phyloP scores from a whole-genome alignment of 441 rosid genomes.

The Bocquillonia castaneifolia region DNA sequence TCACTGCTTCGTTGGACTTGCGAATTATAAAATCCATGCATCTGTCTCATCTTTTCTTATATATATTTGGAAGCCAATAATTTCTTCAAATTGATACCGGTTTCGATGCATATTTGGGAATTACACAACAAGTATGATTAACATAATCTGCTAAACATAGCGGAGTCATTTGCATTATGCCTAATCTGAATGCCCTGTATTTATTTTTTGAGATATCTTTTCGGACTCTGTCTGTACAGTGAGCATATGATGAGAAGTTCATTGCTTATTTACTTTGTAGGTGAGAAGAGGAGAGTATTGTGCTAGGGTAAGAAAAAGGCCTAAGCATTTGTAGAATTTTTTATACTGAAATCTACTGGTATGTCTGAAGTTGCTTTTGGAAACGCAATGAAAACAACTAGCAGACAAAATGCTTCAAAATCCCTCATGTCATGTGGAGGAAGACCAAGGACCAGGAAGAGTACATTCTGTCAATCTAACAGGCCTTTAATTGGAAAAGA shows the following conservation, averaged over 20 bases:
- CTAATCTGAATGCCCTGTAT: neutral
- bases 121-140: neutral
- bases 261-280: neutral
- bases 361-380: neutral
- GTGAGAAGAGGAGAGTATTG: neutral
- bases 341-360: neutral
- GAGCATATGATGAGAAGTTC: neutral
- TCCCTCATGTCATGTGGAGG: neutral
- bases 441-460: slow-evolving; percentile 2
- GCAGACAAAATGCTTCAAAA: neutral
- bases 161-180: neutral
- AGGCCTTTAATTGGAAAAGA: slow-evolving; percentile 35
- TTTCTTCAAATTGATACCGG: neutral
- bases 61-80: neutral
- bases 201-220: neutral
- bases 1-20: neutral
- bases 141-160: neutral
- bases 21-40: neutral
- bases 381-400: neutral
- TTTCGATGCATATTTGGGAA: neutral
- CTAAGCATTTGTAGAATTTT: neutral
- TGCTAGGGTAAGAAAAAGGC: neutral
- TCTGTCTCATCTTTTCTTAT: neutral
- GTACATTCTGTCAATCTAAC: slow-evolving; percentile 27
- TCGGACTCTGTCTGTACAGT: neutral